Evolutionary conservation across 2,329 filamentous ascomycete genomes (phyloP), one percentile per base, ranked within the genome.

Genomic region (Trichoderma atrobrunneum): DNA sequence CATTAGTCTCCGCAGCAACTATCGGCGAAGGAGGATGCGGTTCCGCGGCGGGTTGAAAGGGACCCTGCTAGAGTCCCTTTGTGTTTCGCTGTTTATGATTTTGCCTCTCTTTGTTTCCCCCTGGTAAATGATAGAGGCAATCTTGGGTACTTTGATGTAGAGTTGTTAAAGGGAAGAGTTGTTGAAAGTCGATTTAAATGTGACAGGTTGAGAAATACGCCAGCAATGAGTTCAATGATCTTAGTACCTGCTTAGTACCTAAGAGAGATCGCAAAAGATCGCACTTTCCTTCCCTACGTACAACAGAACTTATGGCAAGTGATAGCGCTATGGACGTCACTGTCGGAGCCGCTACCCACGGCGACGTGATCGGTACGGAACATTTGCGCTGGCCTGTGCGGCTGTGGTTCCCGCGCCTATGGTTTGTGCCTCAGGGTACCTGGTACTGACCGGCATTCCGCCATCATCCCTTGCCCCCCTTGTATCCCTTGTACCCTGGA

Each of bases 301-400:
- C 14, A 39, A 39, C 32, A 21, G 21, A 18, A 39, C 59, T 21
- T 36, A 8, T 61, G n/a, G 59, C 59, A 61, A 39, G 59, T 34
- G 21, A 30, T 66, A 26, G 63, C 63, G 43, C 63, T 56, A 51
- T 51, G n/a, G 63, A 28, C 14, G 63, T 11, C 21, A 30, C 32
- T 64, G 26, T 26, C 48, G 26, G 43, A 51, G 43, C 43, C 43
- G 43, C 39, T 64, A 51, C 62, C 62, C 39, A 51, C 62, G 62
- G 24, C 61, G 21, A 67, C 64, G 64, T 57, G 64, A 57, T 30
- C 48, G 36, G 56, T 60, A 60, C 65, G 65, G 56, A 51, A 26
- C 28, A 60, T 32, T 69, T 60, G 65, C 54, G 32, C 34, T 34
- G 65, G 65, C 36, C 65, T 60, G 65, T 69, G 65, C 65, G 64